Percentiles rank a stretch among this genome's conserved stretches.
These are phyloP conservation scores for Metarhizium robertsii DNA, from an alignment of 2,329 filamentous ascomycete species.

Conservation along the genomic window DNA sequence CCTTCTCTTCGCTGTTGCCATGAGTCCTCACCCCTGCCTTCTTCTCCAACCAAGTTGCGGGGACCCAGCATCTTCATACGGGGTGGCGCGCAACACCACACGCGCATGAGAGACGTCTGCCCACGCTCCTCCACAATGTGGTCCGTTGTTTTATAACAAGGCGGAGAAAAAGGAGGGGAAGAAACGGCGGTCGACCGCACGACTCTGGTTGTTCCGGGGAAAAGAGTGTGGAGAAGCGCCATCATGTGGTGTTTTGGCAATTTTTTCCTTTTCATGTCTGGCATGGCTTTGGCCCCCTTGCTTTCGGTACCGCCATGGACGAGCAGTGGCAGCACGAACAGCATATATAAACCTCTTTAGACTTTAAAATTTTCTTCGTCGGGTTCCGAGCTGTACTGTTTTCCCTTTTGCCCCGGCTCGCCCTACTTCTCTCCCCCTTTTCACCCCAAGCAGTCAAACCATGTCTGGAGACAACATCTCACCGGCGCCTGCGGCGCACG, in stretches of 20 bases:
- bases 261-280: no score
- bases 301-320: no score
- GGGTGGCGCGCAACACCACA: neutral
- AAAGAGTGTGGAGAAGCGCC: neutral
- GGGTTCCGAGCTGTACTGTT: no score
- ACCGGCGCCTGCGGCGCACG: constrained; percentile 1
- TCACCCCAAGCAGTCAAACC: neutral
- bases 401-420: neutral
- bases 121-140: no score
- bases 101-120: neutral
- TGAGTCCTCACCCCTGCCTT: no score
- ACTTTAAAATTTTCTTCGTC: no score
- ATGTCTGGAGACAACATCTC: constrained; percentile 12
- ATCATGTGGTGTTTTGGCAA: neutral
- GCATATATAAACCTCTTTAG: neutral
- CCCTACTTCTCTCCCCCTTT: neutral
- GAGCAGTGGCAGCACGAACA: no score
- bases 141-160: neutral
- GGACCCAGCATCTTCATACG: no score
- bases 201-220: neutral
- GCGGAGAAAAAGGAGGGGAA: neutral
- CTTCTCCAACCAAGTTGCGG: no score
- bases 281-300: no score
- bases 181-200: no score
- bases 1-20: no score